Percentiles rank a stretch among this genome's conserved stretches.
These are phyloP conservation scores for Actinomucor elegans DNA, from an alignment of 371 early-diverging fungal genomes.

Conservation along the genomic window DNA sequence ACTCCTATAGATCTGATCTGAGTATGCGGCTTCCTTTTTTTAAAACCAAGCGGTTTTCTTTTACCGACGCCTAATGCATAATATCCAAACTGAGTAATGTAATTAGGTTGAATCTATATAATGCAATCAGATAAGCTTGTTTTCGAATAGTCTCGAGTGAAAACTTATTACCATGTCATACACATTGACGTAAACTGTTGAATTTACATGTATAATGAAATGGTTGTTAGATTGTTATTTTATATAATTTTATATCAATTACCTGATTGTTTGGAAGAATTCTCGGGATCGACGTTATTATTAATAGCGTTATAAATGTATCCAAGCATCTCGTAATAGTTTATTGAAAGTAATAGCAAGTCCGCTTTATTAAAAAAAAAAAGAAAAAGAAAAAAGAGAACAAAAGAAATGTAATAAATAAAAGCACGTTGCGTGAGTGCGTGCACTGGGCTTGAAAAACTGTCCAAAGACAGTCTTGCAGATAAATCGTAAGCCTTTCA, in stretches of 20 bases:
- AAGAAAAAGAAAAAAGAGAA: neutral
- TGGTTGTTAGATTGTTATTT: neutral
- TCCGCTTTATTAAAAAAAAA: neutral
- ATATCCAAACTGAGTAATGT: conserved; percentile 51
- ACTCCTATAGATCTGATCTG: conserved; percentile 50
- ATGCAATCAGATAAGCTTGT: conserved; percentile 27
- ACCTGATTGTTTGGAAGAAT: conserved; percentile 8
- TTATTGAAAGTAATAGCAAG: no score
- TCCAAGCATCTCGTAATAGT: conserved; percentile 3
- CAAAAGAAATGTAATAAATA: no score
- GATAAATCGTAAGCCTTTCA: no score
- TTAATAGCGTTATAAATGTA: conserved; percentile 1
- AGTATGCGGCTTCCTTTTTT: no score
- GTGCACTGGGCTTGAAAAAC: no score
- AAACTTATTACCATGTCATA: conserved; percentile 11
- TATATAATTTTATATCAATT: neutral
- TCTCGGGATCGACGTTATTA: neutral
- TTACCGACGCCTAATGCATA: conserved; percentile 51
- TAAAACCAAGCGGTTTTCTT: neutral
- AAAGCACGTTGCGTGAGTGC: no score
- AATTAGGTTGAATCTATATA: conserved; percentile 39
- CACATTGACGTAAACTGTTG: conserved; percentile 12
- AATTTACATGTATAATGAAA: conserved; percentile 33
- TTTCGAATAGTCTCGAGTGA: no score
- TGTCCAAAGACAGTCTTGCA: no score